These are phyloP conservation scores for Boletus insuetus DNA, from an alignment of 768 basidiomycete genomes.

Conservation along the genomic window DNA sequence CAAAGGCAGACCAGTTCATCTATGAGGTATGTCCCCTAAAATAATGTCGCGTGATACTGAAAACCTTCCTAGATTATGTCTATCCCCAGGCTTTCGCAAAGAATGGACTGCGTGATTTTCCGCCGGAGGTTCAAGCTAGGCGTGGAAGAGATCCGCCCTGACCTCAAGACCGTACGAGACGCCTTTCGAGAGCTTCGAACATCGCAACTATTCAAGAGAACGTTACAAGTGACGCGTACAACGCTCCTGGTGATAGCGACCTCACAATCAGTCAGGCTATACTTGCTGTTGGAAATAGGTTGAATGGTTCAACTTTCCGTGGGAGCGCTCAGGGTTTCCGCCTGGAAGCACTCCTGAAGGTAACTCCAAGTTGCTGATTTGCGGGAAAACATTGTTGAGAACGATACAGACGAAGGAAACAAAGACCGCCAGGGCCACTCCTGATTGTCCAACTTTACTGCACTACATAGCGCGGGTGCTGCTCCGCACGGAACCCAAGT, in stretches of 20 bases:
- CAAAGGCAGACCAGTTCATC: slow-evolving; percentile 85
- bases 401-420: slow-evolving; percentile 74
- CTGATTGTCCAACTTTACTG: slow-evolving; percentile 82
- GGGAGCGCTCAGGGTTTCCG: slow-evolving; percentile 85
- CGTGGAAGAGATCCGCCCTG: slow-evolving; percentile 79
- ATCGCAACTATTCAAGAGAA: slow-evolving; percentile 63
- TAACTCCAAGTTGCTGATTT: slow-evolving; percentile 25
- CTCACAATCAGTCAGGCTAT: slow-evolving; percentile 48
- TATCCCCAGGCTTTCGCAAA: slow-evolving; percentile 70
- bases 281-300: slow-evolving; percentile 72
- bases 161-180: slow-evolving; percentile 67
- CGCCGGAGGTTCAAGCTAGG: slow-evolving; percentile 79
- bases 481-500: slow-evolving; percentile 58
- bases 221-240: slow-evolving; percentile 52
- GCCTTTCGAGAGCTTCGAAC: slow-evolving; percentile 68
- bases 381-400: background rate
- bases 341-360: slow-evolving; percentile 79
- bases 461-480: slow-evolving; percentile 85
- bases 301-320: slow-evolving; percentile 82
- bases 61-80: slow-evolving; percentile 58
- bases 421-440: slow-evolving; percentile 63
- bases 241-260: background rate
- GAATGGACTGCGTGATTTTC: slow-evolving; percentile 82
- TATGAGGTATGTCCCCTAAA: slow-evolving; percentile 47
- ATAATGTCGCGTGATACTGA: background rate